These are phyloP conservation scores for Sclerotinia sclerotiorum DNA, from an alignment of 2,329 filamentous ascomycete species.

Conservation along the genomic window DNA sequence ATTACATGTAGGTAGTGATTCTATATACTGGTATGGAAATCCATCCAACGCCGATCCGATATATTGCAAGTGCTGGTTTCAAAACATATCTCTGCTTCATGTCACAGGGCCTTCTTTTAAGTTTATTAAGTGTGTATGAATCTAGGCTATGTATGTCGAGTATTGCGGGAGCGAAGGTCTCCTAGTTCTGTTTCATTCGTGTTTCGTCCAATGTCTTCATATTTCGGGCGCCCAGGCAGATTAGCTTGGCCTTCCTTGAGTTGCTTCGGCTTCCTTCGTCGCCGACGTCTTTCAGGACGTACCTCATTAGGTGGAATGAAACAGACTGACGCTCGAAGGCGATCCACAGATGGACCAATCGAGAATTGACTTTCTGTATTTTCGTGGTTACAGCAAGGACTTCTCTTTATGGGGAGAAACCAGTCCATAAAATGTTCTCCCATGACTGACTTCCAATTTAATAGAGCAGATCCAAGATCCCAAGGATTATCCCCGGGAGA, in stretches of 20 bases:
- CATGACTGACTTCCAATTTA: conserved; percentile 80
- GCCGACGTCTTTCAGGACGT: conserved; percentile 3
- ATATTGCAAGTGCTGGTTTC: not conserved
- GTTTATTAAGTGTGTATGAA: not conserved
- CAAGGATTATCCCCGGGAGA: conserved; percentile 79
- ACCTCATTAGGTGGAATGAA: conserved; percentile 24
- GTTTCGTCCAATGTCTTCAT: conserved; percentile 17
- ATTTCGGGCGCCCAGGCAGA: not conserved
- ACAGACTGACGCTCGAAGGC: conserved; percentile 46
- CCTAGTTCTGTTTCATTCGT: conserved; percentile 23
- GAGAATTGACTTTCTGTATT: conserved; percentile 65
- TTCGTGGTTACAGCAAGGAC: conserved; percentile 71
- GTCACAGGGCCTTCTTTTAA: not conserved
- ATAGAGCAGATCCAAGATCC: conserved; percentile 64
- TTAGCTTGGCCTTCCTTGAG: not conserved
- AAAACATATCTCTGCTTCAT: not conserved
- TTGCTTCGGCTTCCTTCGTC: not conserved
- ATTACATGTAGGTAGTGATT: conserved; percentile 5
- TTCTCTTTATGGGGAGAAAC: conserved; percentile 73
- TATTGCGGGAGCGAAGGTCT: conserved; percentile 10
- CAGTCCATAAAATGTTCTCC: conserved; percentile 71
- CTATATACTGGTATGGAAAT: conserved; percentile 9
- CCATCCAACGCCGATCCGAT: not conserved
- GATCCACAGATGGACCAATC: conserved; percentile 60
- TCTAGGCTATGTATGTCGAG: not conserved